These are phyloP conservation scores for Suillus clintonianus DNA, from an alignment of 768 basidiomycete genomes.

Conservation along the genomic window DNA sequence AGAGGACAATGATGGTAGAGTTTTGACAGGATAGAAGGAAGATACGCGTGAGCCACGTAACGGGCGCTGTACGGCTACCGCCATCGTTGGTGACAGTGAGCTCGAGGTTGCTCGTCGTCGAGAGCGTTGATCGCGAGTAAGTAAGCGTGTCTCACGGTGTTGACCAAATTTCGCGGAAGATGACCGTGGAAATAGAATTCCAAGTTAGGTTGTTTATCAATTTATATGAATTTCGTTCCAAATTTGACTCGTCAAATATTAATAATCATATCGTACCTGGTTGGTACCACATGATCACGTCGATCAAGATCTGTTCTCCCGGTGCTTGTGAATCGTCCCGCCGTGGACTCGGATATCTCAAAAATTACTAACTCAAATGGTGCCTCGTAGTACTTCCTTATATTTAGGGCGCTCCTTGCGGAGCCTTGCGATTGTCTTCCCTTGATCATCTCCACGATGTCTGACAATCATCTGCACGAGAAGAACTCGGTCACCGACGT, in stretches of 20 bases:
- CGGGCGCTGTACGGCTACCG: slow-evolving; percentile 57
- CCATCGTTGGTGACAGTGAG: slow-evolving; percentile 28
- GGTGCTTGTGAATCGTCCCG: background rate
- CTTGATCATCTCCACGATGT: slow-evolving; percentile 19
- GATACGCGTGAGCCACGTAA: slow-evolving; percentile 77
- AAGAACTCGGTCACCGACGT: slow-evolving; percentile 22
- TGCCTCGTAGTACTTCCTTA: background rate
- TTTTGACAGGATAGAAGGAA: slow-evolving; percentile 78
- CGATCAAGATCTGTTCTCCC: background rate
- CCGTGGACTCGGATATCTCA: background rate
- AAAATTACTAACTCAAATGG: background rate
- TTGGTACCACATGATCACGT: background rate
- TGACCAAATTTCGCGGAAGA: background rate
- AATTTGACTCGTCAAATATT: too few species aligned
- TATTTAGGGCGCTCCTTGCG: background rate
- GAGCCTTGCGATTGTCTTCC: background rate
- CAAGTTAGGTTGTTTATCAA: background rate
- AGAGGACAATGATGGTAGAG: slow-evolving; percentile 64
- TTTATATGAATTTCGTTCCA: too few species aligned
- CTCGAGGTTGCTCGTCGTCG: slow-evolving; percentile 6
- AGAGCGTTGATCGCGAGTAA: background rate
- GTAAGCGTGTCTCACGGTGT: background rate
- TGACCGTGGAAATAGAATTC: background rate
- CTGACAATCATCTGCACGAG: slow-evolving; percentile 19
- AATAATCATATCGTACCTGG: too few species aligned